phyloP scores from a whole-genome alignment of 306 rosid genomes.

The Ochetophila trinervis region DNA sequence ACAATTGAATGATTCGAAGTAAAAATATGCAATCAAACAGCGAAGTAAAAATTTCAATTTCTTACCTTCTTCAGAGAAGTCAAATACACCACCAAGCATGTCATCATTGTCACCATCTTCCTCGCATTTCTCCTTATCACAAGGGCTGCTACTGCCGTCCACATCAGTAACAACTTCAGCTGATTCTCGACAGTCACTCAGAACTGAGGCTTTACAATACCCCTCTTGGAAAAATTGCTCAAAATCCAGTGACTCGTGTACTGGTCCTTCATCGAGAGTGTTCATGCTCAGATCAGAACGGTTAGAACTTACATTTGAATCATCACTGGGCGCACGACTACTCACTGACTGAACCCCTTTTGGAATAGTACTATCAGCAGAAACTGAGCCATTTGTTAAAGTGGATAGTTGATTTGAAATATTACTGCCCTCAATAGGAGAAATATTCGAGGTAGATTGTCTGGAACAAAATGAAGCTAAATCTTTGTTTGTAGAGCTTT shows the following conservation, averaged over 20 bases:
- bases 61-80: conserved; percentile 88
- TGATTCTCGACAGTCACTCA: conserved; percentile 41
- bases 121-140: conserved; percentile 71
- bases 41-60: conserved; percentile 10
- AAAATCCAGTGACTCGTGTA: conserved; percentile 54
- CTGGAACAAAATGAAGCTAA: conserved; percentile 33
- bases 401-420: conserved; percentile 29
- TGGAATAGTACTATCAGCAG: conserved; percentile 42
- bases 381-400: conserved; percentile 34
- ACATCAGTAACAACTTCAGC: conserved; percentile 55
- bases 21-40: neutral
- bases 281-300: conserved; percentile 64
- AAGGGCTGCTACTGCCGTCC: conserved; percentile 62
- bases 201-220: conserved; percentile 59
- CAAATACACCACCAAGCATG: conserved; percentile 82
- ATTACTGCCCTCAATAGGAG: conserved; percentile 31
- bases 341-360: conserved; percentile 44
- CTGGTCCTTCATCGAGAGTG: conserved; percentile 53
- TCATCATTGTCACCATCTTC: conserved; percentile 70
- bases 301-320: conserved; percentile 56
- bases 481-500: conserved; percentile 32
- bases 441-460: conserved; percentile 31
- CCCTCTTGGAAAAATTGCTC: conserved; percentile 76
- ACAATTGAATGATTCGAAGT: neutral
- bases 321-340: conserved; percentile 39